A percentile compares a stretch with the other conserved stretches of the same genome.
phyloP scores from a whole-genome alignment of 2,329 filamentous ascomycete genomes.

The Stylonectria norvegica region DNA sequence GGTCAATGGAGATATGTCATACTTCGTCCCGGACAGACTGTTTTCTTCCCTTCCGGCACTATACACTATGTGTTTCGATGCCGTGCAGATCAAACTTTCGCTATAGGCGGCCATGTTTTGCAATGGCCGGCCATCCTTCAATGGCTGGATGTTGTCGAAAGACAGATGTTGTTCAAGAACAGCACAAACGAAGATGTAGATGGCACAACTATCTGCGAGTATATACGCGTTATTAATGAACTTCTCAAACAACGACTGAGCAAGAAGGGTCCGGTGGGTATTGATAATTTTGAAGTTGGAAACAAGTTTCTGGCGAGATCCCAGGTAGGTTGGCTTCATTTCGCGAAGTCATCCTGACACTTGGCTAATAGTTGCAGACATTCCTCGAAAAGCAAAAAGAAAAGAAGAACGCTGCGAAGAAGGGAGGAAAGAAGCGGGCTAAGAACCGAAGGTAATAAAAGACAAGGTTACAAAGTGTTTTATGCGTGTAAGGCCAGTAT shows the following conservation, averaged over 20 bases:
- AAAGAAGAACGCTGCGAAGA: too few relatives aligned
- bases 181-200: not conserved
- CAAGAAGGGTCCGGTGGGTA: too few relatives aligned
- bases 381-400: too few relatives aligned
- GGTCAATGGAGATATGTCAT: conserved; percentile 1
- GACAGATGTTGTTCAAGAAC: not conserved
- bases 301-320: too few relatives aligned
- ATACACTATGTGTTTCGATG: conserved; percentile 4
- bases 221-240: not conserved
- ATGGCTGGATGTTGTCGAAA: conserved; percentile 1
- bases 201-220: not conserved
- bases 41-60: conserved; percentile 2
- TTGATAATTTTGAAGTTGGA: too few relatives aligned
- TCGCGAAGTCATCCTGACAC: too few relatives aligned
- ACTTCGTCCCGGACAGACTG: conserved; percentile 2
- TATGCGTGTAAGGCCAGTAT: too few relatives aligned
- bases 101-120: not conserved
- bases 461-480: too few relatives aligned
- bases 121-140: not conserved
- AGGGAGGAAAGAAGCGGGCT: too few relatives aligned
- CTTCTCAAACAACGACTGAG: not conserved
- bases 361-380: too few relatives aligned
- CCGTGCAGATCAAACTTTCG: not conserved
- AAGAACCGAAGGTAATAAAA: too few relatives aligned
- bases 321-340: too few relatives aligned